Conservation (phyloP, 257 asterid genomes). For the Henckelia pumila region DNA sequence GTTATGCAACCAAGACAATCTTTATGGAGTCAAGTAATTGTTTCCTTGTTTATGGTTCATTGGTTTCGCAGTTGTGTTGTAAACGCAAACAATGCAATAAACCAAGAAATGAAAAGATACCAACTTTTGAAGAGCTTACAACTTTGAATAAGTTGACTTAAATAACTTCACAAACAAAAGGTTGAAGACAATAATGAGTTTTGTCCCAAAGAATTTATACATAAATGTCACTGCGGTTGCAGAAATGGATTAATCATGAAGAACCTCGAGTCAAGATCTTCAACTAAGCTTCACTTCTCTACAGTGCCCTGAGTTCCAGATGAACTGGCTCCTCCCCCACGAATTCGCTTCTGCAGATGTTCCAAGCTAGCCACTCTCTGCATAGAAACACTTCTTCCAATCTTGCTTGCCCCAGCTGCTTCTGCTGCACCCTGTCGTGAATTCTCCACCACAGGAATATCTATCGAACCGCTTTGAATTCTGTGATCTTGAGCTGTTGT, state of each 20-base stretch:
- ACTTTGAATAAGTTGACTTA: not conserved
- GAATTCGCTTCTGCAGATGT: constrained; percentile 86
- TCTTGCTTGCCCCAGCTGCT: constrained; percentile 36
- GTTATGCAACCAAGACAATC: too few species aligned
- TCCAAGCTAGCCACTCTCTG: constrained; percentile 95
- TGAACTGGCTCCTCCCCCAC: constrained; percentile 44
- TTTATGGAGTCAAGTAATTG: too few species aligned
- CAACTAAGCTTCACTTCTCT: constrained; percentile 23
- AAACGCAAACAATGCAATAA: not conserved
- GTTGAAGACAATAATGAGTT: not conserved
- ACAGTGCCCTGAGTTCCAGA: constrained; percentile 36
- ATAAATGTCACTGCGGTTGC: not conserved
- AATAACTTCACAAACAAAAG: not conserved
- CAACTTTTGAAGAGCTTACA: too few species aligned
- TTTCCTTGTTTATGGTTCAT: too few species aligned
- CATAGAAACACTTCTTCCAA: constrained; percentile 63
- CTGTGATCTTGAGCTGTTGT: constrained; percentile 34
- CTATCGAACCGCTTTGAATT: constrained; percentile 42
- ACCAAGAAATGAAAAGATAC: not conserved
- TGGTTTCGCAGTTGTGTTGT: not conserved
- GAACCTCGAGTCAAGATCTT: not conserved
- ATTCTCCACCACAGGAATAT: constrained; percentile 37
- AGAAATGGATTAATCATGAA: not conserved
- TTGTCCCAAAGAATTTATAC: not conserved
- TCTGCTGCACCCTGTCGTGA: constrained; percentile 33